A percentile compares a stretch with the other conserved stretches of the same genome.
Evolutionary conservation across 495 filamentous ascomycete species (phyloP).

Genomic region (Daldinia childiae): DNA sequence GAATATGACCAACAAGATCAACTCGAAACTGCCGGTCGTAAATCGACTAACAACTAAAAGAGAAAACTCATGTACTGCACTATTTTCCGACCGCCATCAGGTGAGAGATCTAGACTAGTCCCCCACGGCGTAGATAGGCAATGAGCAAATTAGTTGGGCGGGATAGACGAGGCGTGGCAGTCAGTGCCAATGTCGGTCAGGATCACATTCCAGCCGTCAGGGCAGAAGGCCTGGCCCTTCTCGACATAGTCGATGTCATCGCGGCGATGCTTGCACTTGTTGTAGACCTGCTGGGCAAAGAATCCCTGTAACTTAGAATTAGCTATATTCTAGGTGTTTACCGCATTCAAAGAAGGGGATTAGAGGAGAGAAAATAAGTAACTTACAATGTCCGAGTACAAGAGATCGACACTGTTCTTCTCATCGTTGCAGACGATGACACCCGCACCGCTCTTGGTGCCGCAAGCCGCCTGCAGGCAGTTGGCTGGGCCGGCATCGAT

Average conservation of each 20-base stretch:
- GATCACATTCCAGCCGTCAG: conserved; percentile 39
- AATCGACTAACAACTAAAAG: background rate
- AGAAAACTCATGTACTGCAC: background rate
- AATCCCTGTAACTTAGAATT: conserved; percentile 15
- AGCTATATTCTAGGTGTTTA: background rate
- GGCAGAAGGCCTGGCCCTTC: conserved; percentile 38
- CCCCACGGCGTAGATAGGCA: background rate
- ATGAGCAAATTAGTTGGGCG: background rate
- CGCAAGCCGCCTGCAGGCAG: conserved; percentile 24
- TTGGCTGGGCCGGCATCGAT: conserved; percentile 26
- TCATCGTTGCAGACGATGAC: conserved; percentile 36
- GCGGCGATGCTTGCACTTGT: conserved; percentile 27
- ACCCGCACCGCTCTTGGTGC: conserved; percentile 15
- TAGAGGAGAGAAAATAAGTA: background rate
- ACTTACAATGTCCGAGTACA: conserved; percentile 32
- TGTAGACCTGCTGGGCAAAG: conserved; percentile 37
- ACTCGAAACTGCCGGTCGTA: background rate
- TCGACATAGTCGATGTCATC: conserved; percentile 23
- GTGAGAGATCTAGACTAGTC: background rate
- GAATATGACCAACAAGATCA: background rate
- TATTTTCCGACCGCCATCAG: background rate
- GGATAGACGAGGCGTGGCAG: conserved; percentile 15
- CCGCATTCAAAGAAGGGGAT: background rate
- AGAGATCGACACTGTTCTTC: conserved; percentile 6
- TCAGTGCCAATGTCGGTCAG: conserved; percentile 25